phyloP scores from a whole-genome alignment of 2,329 filamentous ascomycete species.

The Cytospora mali region DNA sequence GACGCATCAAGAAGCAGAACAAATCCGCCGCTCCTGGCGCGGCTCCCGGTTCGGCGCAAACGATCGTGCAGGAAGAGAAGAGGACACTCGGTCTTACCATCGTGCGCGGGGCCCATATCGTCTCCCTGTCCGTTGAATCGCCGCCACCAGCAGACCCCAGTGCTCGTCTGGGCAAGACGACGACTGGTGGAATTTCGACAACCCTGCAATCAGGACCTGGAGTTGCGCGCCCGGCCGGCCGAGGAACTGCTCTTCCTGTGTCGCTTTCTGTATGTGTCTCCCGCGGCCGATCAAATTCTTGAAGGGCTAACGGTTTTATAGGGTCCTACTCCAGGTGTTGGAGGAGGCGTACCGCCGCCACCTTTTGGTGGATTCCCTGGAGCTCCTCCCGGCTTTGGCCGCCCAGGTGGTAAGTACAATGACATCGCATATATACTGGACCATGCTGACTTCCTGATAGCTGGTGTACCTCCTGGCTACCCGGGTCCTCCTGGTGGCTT shows the following conservation, averaged over 20 bases:
- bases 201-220: constrained; percentile 82
- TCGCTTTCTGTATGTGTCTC: constrained; percentile 69
- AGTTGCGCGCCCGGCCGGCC: constrained; percentile 86
- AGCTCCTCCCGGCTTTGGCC: constrained; percentile 55
- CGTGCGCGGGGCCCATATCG: constrained; percentile 89
- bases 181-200: constrained; percentile 67
- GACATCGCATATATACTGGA: constrained; percentile 35
- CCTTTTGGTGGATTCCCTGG: constrained; percentile 55
- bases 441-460: constrained; percentile 38
- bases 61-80: constrained; percentile 93
- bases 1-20: constrained; percentile 81
- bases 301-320: constrained; percentile 37
- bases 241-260: constrained; percentile 71
- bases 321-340: constrained; percentile 86
- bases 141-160: constrained; percentile 93
- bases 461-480: constrained; percentile 55
- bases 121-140: constrained; percentile 93
- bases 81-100: constrained; percentile 95
- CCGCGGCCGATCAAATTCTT: background rate
- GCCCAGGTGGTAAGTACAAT: constrained; percentile 56
- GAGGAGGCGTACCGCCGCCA: constrained; percentile 68
- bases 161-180: constrained; percentile 79
- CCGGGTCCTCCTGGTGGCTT: constrained; percentile 44
- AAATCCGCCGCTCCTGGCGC: constrained; percentile 70
- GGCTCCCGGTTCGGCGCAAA: constrained; percentile 62